Conservation (phyloP, 306 rosid species). For the Fragaria iinumae region DNA sequence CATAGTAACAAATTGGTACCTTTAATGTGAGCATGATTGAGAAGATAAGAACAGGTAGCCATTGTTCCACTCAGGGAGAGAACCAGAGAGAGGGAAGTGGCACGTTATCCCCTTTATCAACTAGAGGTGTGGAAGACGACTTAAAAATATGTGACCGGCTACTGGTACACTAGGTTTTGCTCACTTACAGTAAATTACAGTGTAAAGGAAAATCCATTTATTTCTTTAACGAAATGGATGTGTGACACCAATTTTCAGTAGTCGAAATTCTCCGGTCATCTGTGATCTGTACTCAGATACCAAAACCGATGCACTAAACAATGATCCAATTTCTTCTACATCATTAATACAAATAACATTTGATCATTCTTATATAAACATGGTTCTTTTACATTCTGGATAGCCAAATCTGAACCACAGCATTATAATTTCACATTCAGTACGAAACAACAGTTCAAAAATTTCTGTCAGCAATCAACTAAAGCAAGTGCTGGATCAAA, state of each 20-base stretch:
- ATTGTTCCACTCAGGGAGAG: constrained; percentile 6
- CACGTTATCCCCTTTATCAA: constrained; percentile 14
- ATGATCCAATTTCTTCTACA: neutral
- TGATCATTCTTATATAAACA: neutral
- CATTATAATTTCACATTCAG: neutral
- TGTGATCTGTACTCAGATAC: too few species aligned
- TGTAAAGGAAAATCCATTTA: too few species aligned
- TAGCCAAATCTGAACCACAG: neutral
- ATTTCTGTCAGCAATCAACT: neutral
- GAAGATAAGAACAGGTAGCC: constrained; percentile 34
- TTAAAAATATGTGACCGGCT: constrained; percentile 14
- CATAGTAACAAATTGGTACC: constrained; percentile 20
- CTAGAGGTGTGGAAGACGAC: constrained; percentile 5
- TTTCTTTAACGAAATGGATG: neutral
- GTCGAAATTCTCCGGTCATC: neutral
- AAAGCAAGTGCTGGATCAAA: neutral
- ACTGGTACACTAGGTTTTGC: neutral
- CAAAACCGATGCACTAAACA: too few species aligned
- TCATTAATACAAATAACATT: neutral
- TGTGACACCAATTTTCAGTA: neutral
- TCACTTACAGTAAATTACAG: neutral
- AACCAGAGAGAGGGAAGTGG: neutral
- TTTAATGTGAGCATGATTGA: constrained; percentile 28
- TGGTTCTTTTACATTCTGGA: neutral
- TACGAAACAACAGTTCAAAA: neutral